phyloP scores from a whole-genome alignment of 495 filamentous ascomycete species.

The Penicillium lividum region DNA sequence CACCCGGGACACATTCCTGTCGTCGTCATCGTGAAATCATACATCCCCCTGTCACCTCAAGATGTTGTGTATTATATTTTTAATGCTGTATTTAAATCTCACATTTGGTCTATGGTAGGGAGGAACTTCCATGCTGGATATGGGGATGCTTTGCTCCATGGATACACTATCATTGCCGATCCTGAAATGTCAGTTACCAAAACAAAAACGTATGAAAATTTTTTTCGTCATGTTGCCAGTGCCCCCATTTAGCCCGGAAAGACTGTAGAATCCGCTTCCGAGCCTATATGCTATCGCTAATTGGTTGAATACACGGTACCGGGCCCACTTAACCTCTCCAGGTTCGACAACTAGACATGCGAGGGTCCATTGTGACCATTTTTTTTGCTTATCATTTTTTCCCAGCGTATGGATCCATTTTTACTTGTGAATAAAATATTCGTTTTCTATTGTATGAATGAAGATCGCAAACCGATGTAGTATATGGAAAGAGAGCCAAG shows the following conservation, averaged over 20 bases:
- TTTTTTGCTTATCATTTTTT: background rate
- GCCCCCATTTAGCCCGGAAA: constrained; percentile 10
- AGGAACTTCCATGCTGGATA: background rate
- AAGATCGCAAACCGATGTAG: background rate
- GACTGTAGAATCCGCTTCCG: constrained; percentile 11
- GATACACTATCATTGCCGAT: background rate
- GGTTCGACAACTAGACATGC: constrained; percentile 15
- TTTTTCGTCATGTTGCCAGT: constrained; percentile 10
- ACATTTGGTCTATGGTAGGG: too few relatives aligned
- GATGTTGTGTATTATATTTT: constrained; percentile 3
- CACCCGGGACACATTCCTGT: constrained; percentile 15
- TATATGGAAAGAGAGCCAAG: background rate
- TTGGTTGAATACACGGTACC: constrained; percentile 4
- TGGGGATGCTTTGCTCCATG: background rate
- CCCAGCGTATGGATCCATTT: background rate
- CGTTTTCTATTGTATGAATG: background rate
- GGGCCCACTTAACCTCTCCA: constrained; percentile 17
- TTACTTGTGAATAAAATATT: background rate
- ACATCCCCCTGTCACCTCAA: background rate
- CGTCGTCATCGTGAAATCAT: constrained; percentile 33
- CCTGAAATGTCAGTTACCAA: background rate
- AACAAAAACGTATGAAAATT: background rate
- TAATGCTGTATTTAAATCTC: background rate
- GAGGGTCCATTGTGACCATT: constrained; percentile 5
- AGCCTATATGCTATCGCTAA: background rate